phyloP scores from a whole-genome alignment of 192 early-diverging fungal species.

The Backusella luteola region DNA sequence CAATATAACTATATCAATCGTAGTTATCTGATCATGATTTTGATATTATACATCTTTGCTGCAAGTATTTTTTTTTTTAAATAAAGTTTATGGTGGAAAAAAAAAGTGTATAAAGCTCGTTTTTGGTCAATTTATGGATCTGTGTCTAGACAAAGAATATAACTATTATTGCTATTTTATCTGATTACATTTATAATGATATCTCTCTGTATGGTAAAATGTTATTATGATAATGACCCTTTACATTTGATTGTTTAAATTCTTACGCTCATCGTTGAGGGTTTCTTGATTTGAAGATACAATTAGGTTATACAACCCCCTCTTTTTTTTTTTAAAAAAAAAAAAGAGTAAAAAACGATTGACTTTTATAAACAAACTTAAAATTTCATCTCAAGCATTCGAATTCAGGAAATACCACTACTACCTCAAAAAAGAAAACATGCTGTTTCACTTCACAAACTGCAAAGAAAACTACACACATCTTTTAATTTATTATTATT shows the following conservation, averaged over 20 bases:
- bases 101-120: neutral
- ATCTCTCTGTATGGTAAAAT: neutral
- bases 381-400: neutral
- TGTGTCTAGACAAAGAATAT: neutral
- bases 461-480: neutral
- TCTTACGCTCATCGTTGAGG: neutral
- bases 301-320: neutral
- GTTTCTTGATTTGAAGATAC: neutral
- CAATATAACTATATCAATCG: neutral
- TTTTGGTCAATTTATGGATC: no score
- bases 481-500: neutral
- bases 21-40: slow-evolving; percentile 1
- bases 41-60: neutral
- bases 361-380: no score
- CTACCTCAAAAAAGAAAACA: neutral
- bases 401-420: neutral
- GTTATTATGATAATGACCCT: neutral
- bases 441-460: neutral
- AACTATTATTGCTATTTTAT: neutral
- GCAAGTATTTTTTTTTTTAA: neutral
- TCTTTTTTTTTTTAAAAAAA: neutral
- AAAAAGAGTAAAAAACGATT: neutral
- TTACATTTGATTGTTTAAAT: neutral
- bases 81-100: neutral
- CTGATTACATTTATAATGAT: neutral